These are phyloP conservation scores for Cyamopsis tetragonoloba DNA, from an alignment of 306 rosid genomes.

Conservation along the genomic window DNA sequence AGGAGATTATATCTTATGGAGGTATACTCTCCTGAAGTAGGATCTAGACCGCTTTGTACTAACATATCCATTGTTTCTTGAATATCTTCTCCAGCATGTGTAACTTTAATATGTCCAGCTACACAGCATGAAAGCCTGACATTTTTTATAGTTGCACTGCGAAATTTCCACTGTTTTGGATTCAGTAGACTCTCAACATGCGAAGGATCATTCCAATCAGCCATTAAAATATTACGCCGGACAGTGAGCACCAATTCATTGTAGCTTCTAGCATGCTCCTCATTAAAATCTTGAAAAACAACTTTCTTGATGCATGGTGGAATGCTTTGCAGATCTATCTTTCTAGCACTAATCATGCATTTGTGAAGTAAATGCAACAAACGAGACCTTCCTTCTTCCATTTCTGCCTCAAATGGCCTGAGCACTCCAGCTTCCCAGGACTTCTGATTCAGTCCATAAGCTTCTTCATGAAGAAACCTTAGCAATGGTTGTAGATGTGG, in stretches of 20 bases:
- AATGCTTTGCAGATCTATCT: slow-evolving; percentile 67
- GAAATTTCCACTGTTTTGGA: slow-evolving; percentile 88
- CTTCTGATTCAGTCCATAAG: slow-evolving; percentile 79
- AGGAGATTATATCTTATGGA: slow-evolving; percentile 63
- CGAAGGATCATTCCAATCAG: slow-evolving; percentile 98
- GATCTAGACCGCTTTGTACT: slow-evolving; percentile 67
- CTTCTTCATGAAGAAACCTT: slow-evolving; percentile 92
- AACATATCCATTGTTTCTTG: slow-evolving; percentile 94
- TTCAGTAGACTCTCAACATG: slow-evolving; percentile 94
- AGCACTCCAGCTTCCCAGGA: slow-evolving; percentile 97
- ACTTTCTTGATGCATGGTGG: slow-evolving; percentile 88
- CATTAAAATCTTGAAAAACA: slow-evolving; percentile 63
- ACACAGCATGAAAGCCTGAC: slow-evolving; percentile 96
- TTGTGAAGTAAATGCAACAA: slow-evolving; percentile 69
- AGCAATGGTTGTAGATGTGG: slow-evolving; percentile 92
- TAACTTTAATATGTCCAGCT: slow-evolving; percentile 94
- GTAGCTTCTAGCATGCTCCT: slow-evolving; percentile 86
- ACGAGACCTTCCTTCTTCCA: slow-evolving; percentile 92
- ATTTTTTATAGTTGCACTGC: slow-evolving; percentile 69
- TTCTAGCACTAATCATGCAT: slow-evolving; percentile 94
- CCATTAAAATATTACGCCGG: slow-evolving; percentile 88
- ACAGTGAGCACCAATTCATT: slow-evolving; percentile 90
- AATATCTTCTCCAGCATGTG: slow-evolving; percentile 95
- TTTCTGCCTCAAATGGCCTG: slow-evolving; percentile 93
- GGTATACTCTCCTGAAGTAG: slow-evolving; percentile 65